Evolutionary conservation across 83 land plant species (phyloP).

Genomic region (Picea mariana): DNA sequence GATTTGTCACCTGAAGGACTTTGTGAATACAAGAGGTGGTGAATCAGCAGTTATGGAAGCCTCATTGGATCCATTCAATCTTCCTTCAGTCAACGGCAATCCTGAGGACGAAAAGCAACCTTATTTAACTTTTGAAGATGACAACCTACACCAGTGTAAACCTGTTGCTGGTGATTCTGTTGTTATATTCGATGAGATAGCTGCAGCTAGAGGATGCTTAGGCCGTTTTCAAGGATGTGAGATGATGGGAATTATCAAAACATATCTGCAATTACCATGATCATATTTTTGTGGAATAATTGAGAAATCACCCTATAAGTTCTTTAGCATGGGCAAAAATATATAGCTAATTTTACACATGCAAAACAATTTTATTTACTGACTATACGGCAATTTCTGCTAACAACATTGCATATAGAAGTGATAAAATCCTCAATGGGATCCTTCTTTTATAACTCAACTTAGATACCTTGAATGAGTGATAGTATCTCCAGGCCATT

Average conservation of each 20-base stretch:
- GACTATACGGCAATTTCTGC: background rate
- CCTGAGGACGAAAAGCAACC: conserved; percentile 21
- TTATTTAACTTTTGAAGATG: conserved; percentile 7
- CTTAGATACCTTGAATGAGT: background rate
- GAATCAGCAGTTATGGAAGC: conserved; percentile 40
- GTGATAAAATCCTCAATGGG: background rate
- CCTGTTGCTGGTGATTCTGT: conserved; percentile 83
- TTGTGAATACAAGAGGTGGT: conserved; percentile 78
- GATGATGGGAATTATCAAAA: conserved; percentile 92
- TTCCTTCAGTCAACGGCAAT: conserved; percentile 53
- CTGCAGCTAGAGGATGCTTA: conserved; percentile 94
- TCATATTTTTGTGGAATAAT: background rate
- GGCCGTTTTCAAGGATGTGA: conserved; percentile 95
- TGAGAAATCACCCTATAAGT: background rate
- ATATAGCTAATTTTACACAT: background rate
- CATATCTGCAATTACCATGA: conserved; percentile 33
- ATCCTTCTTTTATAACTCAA: background rate
- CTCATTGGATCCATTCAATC: conserved; percentile 68
- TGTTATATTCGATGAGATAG: conserved; percentile 64
- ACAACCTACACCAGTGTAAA: conserved; percentile 1
- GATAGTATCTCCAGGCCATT: background rate
- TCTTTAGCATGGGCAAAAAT: background rate
- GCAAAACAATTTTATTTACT: background rate
- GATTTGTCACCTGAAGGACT: conserved; percentile 78
- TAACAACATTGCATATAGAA: no score